Conservation (phyloP, 2,329 filamentous ascomycete species). For the Alternaria longipes region DNA sequence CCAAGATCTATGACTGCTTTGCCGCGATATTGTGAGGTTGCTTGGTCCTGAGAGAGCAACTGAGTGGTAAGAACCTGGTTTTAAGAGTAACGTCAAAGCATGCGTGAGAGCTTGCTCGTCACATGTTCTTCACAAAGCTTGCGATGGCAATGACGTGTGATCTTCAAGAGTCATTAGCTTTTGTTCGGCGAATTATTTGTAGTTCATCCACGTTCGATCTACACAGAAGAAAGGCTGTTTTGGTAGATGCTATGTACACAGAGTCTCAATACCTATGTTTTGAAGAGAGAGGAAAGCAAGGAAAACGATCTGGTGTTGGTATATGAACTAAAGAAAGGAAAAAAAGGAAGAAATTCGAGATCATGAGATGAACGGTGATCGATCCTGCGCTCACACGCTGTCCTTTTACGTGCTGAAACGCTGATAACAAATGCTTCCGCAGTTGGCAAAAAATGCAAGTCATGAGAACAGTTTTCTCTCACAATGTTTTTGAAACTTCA, state of each 20-base stretch:
- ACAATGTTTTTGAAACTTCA: conserved; percentile 4
- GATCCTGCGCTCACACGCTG: conserved; percentile 5
- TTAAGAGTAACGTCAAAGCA: neutral
- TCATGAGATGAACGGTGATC: conserved; percentile 4
- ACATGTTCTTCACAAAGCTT: neutral
- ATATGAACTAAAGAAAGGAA: neutral
- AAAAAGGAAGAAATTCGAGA: neutral
- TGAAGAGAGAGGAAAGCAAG: neutral
- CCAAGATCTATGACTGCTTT: neutral
- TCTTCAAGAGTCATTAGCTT: neutral
- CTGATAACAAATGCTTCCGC: conserved; percentile 4
- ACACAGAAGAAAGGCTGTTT: neutral
- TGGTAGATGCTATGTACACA: conserved; percentile 2
- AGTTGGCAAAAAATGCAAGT: conserved; percentile 2
- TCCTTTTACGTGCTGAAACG: conserved; percentile 1
- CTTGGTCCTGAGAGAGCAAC: neutral
- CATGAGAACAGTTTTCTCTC: conserved; percentile 1
- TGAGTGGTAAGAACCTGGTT: neutral
- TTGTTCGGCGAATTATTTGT: neutral
- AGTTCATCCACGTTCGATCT: neutral
- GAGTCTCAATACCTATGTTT: neutral
- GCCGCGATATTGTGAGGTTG: neutral
- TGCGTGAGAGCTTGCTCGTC: neutral
- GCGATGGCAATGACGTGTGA: neutral
- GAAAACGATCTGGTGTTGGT: conserved; percentile 8